A percentile compares a stretch with the other conserved stretches of the same genome.
These are phyloP conservation scores for Glycine tomentella DNA, from an alignment of 306 rosid genomes.

Conservation along the genomic window DNA sequence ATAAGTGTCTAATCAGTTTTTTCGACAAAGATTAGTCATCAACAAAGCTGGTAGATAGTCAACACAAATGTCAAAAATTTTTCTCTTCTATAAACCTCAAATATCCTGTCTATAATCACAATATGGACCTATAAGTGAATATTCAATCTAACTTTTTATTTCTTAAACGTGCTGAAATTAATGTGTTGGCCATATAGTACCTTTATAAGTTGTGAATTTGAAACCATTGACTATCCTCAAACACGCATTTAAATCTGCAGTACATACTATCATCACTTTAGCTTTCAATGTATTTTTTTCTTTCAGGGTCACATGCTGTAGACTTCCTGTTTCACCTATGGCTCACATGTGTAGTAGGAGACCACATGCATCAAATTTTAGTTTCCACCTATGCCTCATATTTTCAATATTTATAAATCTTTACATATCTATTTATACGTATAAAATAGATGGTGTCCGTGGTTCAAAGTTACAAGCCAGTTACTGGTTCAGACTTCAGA, in stretches of 20 bases:
- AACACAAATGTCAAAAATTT: too few relatives aligned
- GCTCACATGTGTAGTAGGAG: neutral
- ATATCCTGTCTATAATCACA: neutral
- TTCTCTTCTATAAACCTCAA: neutral
- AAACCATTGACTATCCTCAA: conserved; percentile 11
- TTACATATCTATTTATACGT: neutral
- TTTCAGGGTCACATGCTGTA: neutral
- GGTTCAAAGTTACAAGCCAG: neutral
- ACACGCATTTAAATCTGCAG: neutral
- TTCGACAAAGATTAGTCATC: too few relatives aligned
- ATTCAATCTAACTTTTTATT: neutral
- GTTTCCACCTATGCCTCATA: conserved; percentile 1
- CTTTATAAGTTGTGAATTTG: neutral
- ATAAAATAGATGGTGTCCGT: neutral
- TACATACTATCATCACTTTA: too few relatives aligned
- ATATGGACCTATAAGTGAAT: neutral
- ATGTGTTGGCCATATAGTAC: neutral
- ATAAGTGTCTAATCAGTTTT: too few relatives aligned
- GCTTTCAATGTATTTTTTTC: neutral
- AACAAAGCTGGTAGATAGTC: too few relatives aligned
- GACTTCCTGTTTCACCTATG: neutral
- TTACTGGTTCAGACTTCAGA: neutral
- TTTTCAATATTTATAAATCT: neutral
- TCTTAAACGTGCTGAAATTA: neutral
- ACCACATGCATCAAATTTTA: neutral